These are phyloP conservation scores for Paradendryphiella salina DNA, from an alignment of 2,329 filamentous ascomycete genomes.

Conservation along the genomic window DNA sequence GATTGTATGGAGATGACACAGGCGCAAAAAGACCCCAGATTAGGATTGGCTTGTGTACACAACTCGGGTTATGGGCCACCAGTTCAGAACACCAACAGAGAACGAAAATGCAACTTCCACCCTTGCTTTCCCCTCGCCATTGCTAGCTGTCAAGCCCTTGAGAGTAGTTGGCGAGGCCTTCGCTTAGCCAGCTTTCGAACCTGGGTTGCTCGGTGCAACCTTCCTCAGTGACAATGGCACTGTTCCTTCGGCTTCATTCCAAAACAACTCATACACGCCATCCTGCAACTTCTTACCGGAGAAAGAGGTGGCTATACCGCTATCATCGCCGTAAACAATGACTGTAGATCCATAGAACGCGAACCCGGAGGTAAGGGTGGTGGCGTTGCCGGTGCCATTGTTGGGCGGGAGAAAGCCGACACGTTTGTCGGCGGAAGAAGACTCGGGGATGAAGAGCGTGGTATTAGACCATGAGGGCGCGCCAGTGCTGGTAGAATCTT, in stretches of 20 bases:
- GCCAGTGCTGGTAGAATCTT: neutral
- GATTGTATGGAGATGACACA: too few species aligned
- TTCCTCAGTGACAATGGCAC: neutral
- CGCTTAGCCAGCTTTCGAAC: neutral
- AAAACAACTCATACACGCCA: neutral
- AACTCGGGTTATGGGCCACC: too few species aligned
- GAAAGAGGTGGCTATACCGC: neutral
- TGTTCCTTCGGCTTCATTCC: neutral
- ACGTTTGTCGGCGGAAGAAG: neutral
- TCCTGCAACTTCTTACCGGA: neutral
- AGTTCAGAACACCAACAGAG: too few species aligned
- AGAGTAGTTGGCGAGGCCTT: too few species aligned
- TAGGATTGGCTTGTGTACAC: too few species aligned
- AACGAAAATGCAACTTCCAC: too few species aligned
- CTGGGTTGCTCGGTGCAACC: neutral
- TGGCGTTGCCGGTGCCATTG: neutral
- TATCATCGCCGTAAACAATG: neutral
- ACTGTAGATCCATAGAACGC: conserved; percentile 1
- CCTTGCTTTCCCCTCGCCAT: neutral
- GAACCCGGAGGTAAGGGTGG: neutral
- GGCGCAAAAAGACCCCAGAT: too few species aligned
- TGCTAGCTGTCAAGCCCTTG: too few species aligned
- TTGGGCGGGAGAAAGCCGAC: conserved; percentile 1
- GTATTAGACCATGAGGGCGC: neutral
- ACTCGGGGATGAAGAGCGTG: neutral